These are phyloP conservation scores for Thalassiosira sp. DNA, from an alignment of 352 stramenopile species.

Conservation along the genomic window DNA sequence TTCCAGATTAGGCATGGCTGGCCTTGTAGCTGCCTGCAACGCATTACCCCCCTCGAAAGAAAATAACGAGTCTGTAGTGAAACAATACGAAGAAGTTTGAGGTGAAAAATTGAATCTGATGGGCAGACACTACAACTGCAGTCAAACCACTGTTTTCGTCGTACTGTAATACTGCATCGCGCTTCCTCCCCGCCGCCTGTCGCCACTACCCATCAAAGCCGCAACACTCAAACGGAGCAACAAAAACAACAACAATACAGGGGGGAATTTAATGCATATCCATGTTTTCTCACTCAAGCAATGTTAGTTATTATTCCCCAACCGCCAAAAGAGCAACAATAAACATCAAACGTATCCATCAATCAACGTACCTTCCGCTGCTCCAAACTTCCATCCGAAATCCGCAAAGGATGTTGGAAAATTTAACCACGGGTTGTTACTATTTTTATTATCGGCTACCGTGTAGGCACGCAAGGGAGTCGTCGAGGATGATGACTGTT, in stretches of 20 bases:
- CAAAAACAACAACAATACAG: too few relatives aligned
- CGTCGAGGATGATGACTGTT: not conserved
- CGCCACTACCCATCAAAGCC: too few relatives aligned
- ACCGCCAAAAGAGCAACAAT: not conserved
- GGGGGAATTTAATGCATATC: too few relatives aligned
- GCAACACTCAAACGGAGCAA: too few relatives aligned
- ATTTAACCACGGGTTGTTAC: slow-evolving; percentile 18
- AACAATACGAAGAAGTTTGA: not conserved
- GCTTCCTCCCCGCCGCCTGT: too few relatives aligned
- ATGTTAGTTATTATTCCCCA: not conserved
- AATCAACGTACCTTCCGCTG: slow-evolving; percentile 23
- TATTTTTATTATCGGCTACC: slow-evolving; percentile 19
- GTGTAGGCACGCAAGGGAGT: slow-evolving; percentile 30
- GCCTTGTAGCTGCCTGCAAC: slow-evolving; percentile 7
- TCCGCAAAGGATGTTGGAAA: slow-evolving; percentile 17
- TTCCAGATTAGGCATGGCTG: slow-evolving; percentile 34
- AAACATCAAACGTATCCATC: slow-evolving; percentile 10
- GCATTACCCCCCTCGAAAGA: slow-evolving; percentile 22
- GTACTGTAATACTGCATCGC: too few relatives aligned
- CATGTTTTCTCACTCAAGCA: not conserved
- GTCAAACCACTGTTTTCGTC: too few relatives aligned
- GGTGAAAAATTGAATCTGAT: too few relatives aligned
- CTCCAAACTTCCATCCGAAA: slow-evolving; percentile 3
- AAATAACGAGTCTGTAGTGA: slow-evolving; percentile 32
- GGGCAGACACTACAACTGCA: too few relatives aligned